A percentile compares a stretch with the other conserved stretches of the same genome.
These are phyloP conservation scores for Perilla frutescens DNA, from an alignment of 257 asterid genomes.

Conservation along the genomic window DNA sequence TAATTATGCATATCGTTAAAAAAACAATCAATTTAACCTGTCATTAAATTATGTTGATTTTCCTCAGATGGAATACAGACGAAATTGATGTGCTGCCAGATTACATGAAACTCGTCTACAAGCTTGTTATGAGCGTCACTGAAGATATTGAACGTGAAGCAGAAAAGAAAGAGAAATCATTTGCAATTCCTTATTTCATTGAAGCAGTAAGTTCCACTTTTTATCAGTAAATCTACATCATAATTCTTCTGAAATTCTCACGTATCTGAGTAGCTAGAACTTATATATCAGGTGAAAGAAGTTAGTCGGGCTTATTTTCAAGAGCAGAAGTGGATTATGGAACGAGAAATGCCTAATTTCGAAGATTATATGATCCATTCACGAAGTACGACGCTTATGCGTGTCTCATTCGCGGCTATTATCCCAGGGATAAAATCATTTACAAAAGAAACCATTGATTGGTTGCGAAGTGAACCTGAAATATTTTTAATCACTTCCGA, in stretches of 20 bases:
- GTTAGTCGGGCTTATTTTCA: conserved; percentile 24
- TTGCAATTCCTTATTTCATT: conserved; percentile 18
- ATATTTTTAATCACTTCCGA: not conserved
- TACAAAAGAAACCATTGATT: conserved; percentile 29
- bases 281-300: conserved; percentile 24
- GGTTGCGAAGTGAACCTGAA: conserved; percentile 31
- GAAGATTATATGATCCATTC: conserved; percentile 32
- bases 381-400: conserved; percentile 15
- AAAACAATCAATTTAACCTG: too few relatives aligned
- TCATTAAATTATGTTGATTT: not conserved
- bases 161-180: conserved; percentile 16
- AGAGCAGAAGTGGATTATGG: conserved; percentile 38
- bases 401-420: not conserved
- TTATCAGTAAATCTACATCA: too few relatives aligned
- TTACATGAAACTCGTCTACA: conserved; percentile 38
- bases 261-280: too few relatives aligned
- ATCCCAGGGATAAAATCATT: conserved; percentile 35
- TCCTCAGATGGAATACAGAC: conserved; percentile 40
- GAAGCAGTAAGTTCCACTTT: conserved; percentile 32
- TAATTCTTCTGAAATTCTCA: too few relatives aligned
- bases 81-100: conserved; percentile 34
- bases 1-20: too few relatives aligned
- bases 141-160: conserved; percentile 32
- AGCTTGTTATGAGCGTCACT: conserved; percentile 19
- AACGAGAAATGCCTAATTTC: conserved; percentile 31